Evolutionary conservation across 2,329 filamentous ascomycete genomes (phyloP).

Genomic region (Pseudogymnoascus sp.): DNA sequence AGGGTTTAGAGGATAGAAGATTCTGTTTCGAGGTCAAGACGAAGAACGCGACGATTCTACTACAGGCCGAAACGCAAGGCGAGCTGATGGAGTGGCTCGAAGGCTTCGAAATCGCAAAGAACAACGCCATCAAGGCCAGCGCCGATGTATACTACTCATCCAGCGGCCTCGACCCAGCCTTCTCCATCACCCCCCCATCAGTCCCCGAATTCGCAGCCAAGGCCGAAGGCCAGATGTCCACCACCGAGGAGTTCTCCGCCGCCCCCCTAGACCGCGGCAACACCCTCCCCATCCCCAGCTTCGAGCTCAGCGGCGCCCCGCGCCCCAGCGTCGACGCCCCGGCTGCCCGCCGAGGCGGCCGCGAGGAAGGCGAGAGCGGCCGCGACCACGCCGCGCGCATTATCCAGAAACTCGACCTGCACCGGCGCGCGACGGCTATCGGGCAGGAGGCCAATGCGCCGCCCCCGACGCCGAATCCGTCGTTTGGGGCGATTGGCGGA

Average conservation of each 20-base stretch:
- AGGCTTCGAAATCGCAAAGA: slow-evolving; percentile 89
- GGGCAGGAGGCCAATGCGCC: slow-evolving; percentile 28
- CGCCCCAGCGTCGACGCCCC: slow-evolving; percentile 67
- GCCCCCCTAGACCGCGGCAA: slow-evolving; percentile 47
- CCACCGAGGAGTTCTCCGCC: slow-evolving; percentile 41
- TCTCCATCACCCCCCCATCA: slow-evolving; percentile 82
- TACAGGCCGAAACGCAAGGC: slow-evolving; percentile 87
- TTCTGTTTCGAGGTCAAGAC: slow-evolving; percentile 99
- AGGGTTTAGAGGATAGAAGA: slow-evolving; percentile 66
- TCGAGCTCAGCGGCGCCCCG: slow-evolving; percentile 42
- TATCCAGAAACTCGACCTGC: slow-evolving; percentile 86
- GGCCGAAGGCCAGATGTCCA: slow-evolving; percentile 55
- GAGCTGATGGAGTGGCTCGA: slow-evolving; percentile 94
- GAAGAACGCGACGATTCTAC: slow-evolving; percentile 79
- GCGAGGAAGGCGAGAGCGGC: slow-evolving; percentile 66
- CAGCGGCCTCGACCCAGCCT: slow-evolving; percentile 63
- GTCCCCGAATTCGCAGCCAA: slow-evolving; percentile 88
- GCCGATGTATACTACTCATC: slow-evolving; percentile 39
- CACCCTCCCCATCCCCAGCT: slow-evolving; percentile 58
- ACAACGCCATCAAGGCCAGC: slow-evolving; percentile 75
- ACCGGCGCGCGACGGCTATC: slow-evolving; percentile 66
- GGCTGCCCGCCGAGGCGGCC: slow-evolving; percentile 40
- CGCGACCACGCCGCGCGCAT: slow-evolving; percentile 80
- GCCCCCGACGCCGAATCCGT: slow-evolving; percentile 34
- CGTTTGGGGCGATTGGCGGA: slow-evolving; percentile 44